Base-by-base conservation (phyloP, 2,329 filamentous ascomycete species). In the Tolypocladium nubicola region DNA sequence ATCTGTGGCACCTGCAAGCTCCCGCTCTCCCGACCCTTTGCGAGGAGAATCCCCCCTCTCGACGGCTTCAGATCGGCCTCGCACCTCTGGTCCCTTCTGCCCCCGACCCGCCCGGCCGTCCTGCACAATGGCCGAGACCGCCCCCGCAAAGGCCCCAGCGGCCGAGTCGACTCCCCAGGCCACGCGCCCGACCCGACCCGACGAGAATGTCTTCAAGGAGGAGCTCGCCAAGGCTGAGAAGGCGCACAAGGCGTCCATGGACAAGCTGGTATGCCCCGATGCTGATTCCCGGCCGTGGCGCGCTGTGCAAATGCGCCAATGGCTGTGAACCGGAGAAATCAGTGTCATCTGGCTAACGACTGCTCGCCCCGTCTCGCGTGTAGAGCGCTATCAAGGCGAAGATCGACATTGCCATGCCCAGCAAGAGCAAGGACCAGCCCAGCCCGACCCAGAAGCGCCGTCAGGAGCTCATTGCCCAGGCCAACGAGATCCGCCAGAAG, bases 361-460 rank as follows among this genome's bases (percentile, higher is more conserved):
- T n/a, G 21, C 52, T 6, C 26, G 23, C 19, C 37, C n/a, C 21
- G 33, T 35, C 19, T 23, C 30, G n/a, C 61, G 16, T 69, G n/a
- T 69, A 97, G 93, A 92, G 89, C 70, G 86, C 87, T 63, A 79
- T 94, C 76, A 93, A 91, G 76, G 83, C 86, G 71, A 96, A 97
- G 78, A 84, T 97, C 70, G 91, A 97, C 58, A 78, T 86, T 62
- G 89, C 89, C 60, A 82, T 86, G 68, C 89, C 90, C 53, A 88
- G 73, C 75, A 84, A 83, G 75, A 80, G 79, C 72, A 81, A 89
- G 76, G 90, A 93, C 70, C 85, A 90, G 74, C 89, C 89, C 68
- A 90, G 84, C 39, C 90, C 93, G 16, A 79, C 82, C 60, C 86
- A 85, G 68, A 90, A 96, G 79, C 89, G 86, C 70, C 89, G 91